Evolutionary conservation across 768 basidiomycete species (phyloP).

Genomic region (Hygrocybe coccinea): DNA sequence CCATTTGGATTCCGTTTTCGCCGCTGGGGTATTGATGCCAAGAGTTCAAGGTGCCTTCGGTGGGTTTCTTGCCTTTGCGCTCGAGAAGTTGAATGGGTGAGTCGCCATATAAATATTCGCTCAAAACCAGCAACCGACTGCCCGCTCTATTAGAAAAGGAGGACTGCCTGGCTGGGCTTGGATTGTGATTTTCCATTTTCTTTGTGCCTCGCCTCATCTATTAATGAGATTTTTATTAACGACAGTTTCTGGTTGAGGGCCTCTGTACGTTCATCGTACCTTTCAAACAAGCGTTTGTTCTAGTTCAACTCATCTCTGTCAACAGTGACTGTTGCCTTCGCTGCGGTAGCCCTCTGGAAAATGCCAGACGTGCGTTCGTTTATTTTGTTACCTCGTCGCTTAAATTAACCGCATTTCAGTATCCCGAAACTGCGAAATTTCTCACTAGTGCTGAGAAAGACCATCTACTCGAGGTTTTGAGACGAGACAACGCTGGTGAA

Average conservation of each 20-base stretch:
- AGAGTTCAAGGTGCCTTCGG: constrained; percentile 38
- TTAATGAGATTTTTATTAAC: neutral
- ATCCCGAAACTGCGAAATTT: constrained; percentile 43
- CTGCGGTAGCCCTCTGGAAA: constrained; percentile 34
- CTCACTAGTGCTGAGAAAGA: constrained; percentile 32
- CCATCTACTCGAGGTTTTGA: constrained; percentile 25
- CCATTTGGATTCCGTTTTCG: neutral
- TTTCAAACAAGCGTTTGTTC: neutral
- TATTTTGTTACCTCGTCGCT: neutral
- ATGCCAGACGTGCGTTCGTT: constrained; percentile 33
- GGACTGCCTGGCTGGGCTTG: constrained; percentile 36
- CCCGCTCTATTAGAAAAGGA: constrained; percentile 12
- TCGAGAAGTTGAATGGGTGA: constrained; percentile 33
- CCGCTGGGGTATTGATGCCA: neutral
- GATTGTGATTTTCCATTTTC: constrained; percentile 29
- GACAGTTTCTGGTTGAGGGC: constrained; percentile 36
- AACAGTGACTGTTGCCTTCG: constrained; percentile 32
- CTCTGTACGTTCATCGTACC: constrained; percentile 18
- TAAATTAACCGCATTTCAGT: constrained; percentile 17
- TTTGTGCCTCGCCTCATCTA: neutral
- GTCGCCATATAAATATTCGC: neutral
- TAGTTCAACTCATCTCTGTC: neutral
- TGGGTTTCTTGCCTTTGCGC: constrained; percentile 37
- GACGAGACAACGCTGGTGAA: constrained; percentile 24
- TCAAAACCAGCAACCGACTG: neutral